These are phyloP conservation scores for Fusarium sp. DNA, from an alignment of 2,329 filamentous ascomycete genomes.

Conservation along the genomic window DNA sequence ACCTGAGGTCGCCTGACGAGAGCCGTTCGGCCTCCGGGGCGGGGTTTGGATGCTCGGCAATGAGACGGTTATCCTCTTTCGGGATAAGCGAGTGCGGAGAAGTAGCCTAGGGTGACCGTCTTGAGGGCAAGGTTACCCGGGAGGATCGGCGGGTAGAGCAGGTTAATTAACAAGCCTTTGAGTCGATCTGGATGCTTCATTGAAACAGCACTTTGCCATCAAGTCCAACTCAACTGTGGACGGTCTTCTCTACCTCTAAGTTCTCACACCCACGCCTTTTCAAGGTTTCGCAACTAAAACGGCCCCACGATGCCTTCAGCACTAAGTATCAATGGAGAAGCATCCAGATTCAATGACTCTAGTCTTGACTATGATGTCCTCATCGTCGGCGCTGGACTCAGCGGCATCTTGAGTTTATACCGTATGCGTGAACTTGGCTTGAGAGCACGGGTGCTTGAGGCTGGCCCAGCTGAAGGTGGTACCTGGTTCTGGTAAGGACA, in stretches of 20 bases:
- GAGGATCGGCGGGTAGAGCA: not conserved
- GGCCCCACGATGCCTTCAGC: conserved; percentile 27
- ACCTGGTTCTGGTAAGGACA: conserved; percentile 57
- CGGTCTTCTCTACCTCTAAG: not conserved
- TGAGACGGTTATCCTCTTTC: conserved; percentile 16
- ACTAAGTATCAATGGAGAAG: conserved; percentile 7
- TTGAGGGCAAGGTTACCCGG: not conserved
- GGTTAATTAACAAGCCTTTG: not conserved
- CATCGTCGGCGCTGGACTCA: conserved; percentile 45
- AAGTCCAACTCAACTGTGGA: not conserved
- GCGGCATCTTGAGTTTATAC: conserved; percentile 56
- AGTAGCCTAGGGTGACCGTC: not conserved
- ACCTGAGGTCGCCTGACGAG: not conserved
- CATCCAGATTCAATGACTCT: not conserved
- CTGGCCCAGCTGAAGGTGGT: conserved; percentile 55
- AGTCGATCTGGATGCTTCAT: not conserved
- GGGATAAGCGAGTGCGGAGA: conserved; percentile 9
- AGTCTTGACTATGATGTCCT: conserved; percentile 38
- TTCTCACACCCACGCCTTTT: not conserved
- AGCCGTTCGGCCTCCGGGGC: not conserved
- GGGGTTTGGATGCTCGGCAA: conserved; percentile 1
- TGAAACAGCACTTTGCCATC: not conserved
- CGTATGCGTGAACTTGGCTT: conserved; percentile 54
- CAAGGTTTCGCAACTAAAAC: not conserved
- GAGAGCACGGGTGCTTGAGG: conserved; percentile 54